phyloP scores from a whole-genome alignment of 106 monocot species.

The Acorus gramineus region DNA sequence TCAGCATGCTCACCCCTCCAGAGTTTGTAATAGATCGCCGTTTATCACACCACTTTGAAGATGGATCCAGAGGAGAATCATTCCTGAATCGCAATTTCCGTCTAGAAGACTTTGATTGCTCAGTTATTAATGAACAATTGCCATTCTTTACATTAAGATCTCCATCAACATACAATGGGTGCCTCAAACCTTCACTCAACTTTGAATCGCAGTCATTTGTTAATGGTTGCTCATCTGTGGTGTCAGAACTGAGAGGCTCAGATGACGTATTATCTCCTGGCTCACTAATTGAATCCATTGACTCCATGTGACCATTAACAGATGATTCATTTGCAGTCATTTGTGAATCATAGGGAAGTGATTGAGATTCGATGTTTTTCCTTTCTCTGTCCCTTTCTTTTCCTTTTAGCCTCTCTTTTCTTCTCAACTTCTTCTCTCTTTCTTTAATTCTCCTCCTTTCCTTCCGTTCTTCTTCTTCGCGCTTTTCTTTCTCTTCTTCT shows the following conservation, averaged over 20 bases:
- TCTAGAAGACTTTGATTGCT: constrained; percentile 67
- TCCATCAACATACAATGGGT: constrained; percentile 24
- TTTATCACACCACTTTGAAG: constrained; percentile 31
- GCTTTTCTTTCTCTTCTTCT: constrained; percentile 96
- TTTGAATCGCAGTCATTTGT: background rate
- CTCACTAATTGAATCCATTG: constrained; percentile 33
- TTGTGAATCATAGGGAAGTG: constrained; percentile 2
- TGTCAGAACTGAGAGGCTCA: constrained; percentile 10
- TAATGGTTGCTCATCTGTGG: constrained; percentile 19
- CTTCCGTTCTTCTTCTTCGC: constrained; percentile 87
- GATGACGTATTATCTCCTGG: constrained; percentile 17
- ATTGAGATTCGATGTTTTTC: constrained; percentile 29
- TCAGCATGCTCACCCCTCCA: constrained; percentile 15
- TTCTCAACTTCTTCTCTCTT: constrained; percentile 76
- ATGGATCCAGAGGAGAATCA: constrained; percentile 19
- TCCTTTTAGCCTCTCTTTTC: constrained; percentile 81
- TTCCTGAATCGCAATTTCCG: constrained; percentile 42
- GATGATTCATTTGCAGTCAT: constrained; percentile 23
- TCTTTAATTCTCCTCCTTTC: constrained; percentile 82
- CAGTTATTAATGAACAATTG: constrained; percentile 33
- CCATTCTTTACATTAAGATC: constrained; percentile 16
- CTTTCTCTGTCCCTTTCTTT: constrained; percentile 62
- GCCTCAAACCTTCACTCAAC: constrained; percentile 11
- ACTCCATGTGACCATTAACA: constrained; percentile 22
- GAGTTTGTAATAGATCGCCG: background rate